phyloP scores from a whole-genome alignment of 2,329 filamentous ascomycete species.

The Capronia epimyces region DNA sequence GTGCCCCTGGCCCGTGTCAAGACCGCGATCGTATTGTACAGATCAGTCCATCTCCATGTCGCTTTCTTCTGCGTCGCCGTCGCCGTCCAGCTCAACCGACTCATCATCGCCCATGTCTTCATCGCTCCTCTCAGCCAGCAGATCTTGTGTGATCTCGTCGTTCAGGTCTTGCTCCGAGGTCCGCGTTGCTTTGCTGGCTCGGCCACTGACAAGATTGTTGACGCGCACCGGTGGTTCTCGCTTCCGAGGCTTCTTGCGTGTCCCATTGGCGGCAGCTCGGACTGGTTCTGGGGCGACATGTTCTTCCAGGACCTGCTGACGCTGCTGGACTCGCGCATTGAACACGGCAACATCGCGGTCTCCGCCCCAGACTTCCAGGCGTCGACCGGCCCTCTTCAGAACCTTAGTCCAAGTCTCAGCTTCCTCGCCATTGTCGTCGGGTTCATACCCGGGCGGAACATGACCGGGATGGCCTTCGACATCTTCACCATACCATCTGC shows the following conservation, averaged over 20 bases:
- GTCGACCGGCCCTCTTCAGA: conserved; percentile 39
- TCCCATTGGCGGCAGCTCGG: conserved; percentile 10
- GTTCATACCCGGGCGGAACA: conserved; percentile 36
- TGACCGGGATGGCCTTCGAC: conserved; percentile 12
- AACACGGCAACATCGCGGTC: conserved; percentile 38
- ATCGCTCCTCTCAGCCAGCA: conserved; percentile 29
- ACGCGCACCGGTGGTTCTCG: conserved; percentile 1
- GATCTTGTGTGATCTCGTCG: conserved; percentile 29
- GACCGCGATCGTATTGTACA: background rate
- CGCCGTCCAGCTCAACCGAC: conserved; percentile 22
- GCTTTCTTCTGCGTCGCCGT: conserved; percentile 23
- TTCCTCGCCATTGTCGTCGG: conserved; percentile 46
- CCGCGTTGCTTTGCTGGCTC: conserved; percentile 4
- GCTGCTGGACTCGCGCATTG: conserved; percentile 19
- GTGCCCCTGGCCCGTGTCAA: background rate
- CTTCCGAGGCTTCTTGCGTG: conserved; percentile 14
- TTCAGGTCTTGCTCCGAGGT: conserved; percentile 22
- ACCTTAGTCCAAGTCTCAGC: conserved; percentile 43
- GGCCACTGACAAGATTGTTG: background rate
- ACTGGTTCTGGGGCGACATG: background rate
- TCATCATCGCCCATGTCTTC: conserved; percentile 28
- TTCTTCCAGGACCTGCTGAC: conserved; percentile 7
- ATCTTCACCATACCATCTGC: conserved; percentile 13
- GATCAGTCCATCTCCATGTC: conserved; percentile 16
- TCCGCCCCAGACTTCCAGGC: conserved; percentile 44